Conservation (phyloP, 176 grass and related monocot species). For the Ensete glaucum region DNA sequence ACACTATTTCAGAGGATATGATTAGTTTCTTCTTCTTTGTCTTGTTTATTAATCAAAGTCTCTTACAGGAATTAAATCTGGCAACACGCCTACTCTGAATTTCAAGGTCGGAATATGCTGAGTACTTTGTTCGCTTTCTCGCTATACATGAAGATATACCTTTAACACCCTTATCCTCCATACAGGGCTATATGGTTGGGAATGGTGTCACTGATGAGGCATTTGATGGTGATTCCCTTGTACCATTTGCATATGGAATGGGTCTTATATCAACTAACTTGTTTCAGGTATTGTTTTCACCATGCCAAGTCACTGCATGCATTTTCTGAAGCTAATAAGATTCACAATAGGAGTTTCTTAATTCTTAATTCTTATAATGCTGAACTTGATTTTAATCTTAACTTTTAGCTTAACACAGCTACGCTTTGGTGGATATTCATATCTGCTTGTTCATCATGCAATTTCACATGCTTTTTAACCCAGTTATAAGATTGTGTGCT, state of each 20-base stretch:
- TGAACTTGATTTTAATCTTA: neutral
- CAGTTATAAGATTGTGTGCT: neutral
- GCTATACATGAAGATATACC: neutral
- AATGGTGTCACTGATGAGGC: slow-evolving; percentile 71
- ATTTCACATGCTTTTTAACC: neutral
- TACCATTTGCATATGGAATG: slow-evolving; percentile 97
- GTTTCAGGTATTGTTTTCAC: slow-evolving; percentile 37
- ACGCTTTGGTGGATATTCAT: neutral
- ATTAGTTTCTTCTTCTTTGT: neutral
- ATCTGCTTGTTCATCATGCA: neutral
- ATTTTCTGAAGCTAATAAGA: neutral
- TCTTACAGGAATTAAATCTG: slow-evolving; percentile 51
- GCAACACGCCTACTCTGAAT: slow-evolving; percentile 55
- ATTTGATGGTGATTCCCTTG: slow-evolving; percentile 94
- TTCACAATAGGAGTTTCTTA: neutral
- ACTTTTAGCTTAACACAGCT: neutral
- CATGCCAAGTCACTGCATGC: neutral
- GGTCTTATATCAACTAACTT: slow-evolving; percentile 68
- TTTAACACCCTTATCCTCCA: neutral
- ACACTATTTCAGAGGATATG: neutral
- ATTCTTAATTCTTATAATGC: neutral
- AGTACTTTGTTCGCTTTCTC: neutral
- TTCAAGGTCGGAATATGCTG: slow-evolving; percentile 49
- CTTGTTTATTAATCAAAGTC: slow-evolving; percentile 3
- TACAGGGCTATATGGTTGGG: slow-evolving; percentile 94